Evolutionary conservation across 306 rosid species (phyloP).

Genomic region (Alnus rubra): DNA sequence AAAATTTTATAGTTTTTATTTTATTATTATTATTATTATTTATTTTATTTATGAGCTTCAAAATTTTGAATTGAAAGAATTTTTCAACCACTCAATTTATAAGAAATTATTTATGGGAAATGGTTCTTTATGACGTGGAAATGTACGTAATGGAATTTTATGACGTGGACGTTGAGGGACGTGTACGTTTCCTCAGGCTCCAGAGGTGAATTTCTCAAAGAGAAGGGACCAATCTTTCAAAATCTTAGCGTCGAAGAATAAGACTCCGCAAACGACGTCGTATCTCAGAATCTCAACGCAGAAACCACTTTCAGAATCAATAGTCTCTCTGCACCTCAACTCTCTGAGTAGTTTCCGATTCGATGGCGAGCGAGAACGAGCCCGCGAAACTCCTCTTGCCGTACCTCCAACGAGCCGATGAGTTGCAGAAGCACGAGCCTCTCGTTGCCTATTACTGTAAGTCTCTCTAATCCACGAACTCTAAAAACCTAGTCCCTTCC

Average conservation of each 20-base stretch:
- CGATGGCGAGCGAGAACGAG: slow-evolving; percentile 87
- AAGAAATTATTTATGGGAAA: no score
- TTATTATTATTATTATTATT: no score
- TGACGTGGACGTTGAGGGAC: no score
- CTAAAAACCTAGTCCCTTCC: not conserved
- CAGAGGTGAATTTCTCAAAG: no score
- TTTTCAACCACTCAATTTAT: no score
- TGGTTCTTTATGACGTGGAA: no score
- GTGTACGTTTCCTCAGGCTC: no score
- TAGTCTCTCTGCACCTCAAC: not conserved
- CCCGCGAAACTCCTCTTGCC: slow-evolving; percentile 97
- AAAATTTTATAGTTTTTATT: no score
- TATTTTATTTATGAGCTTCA: no score
- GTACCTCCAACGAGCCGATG: slow-evolving; percentile 99
- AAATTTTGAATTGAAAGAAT: no score
- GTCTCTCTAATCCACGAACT: not conserved
- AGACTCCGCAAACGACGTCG: not conserved
- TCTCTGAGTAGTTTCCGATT: slow-evolving; percentile 2
- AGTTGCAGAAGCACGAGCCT: slow-evolving; percentile 96
- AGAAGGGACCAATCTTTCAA: not conserved
- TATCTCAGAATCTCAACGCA: not conserved
- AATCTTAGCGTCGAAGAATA: not conserved
- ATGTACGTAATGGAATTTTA: no score
- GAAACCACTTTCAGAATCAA: no score
- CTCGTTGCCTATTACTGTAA: slow-evolving; percentile 95